Conservation (phyloP, 108 stramenopile species). For the Bacterosira constricta region DNA sequence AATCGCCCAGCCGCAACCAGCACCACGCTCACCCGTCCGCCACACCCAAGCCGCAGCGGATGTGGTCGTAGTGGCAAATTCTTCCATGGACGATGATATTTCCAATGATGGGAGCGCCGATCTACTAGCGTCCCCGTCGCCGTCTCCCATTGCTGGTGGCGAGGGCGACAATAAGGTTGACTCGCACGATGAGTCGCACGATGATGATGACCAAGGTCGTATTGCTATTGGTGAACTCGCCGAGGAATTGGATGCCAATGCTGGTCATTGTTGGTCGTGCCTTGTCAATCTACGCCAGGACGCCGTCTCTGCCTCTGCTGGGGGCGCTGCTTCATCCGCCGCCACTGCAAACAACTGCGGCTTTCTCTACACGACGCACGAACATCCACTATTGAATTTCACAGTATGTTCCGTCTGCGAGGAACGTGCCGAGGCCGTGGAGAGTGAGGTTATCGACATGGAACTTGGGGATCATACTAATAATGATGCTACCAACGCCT, state of each 20-base stretch:
- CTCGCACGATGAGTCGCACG: not conserved
- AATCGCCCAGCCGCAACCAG: no score
- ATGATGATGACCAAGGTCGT: not conserved
- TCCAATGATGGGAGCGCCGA: not conserved
- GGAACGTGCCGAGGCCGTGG: constrained; percentile 48
- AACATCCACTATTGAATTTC: constrained; percentile 55
- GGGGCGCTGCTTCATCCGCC: not conserved
- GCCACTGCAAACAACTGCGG: not conserved
- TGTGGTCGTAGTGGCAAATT: no score
- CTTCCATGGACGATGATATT: not conserved
- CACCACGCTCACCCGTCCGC: no score
- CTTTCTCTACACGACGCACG: constrained; percentile 47
- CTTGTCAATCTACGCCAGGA: not conserved
- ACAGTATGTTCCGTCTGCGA: constrained; percentile 55
- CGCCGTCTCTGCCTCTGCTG: not conserved
- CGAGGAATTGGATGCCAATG: not conserved
- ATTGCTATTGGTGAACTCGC: not conserved
- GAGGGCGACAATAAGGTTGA: no score
- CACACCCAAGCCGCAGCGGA: no score
- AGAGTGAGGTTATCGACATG: constrained; percentile 20
- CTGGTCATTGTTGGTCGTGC: constrained; percentile 1
- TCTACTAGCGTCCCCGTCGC: not conserved
- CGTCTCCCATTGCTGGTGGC: not conserved
- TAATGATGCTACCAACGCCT: constrained; percentile 7
- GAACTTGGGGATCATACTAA: not conserved